Percentiles rank a stretch among this genome's conserved stretches.
phyloP scores from a whole-genome alignment of 768 basidiomycete species.

The Panellus pusillus region DNA sequence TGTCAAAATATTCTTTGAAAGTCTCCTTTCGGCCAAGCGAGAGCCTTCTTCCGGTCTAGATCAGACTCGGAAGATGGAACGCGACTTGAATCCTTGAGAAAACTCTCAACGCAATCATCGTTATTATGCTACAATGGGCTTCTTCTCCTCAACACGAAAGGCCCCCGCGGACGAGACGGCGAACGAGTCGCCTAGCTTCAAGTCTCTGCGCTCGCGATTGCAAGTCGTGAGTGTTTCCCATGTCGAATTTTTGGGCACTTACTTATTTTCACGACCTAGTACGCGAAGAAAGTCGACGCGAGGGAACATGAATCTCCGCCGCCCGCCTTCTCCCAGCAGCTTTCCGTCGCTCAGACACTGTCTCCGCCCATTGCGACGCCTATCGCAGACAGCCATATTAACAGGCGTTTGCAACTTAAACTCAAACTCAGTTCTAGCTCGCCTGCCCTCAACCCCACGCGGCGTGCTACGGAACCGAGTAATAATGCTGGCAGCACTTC shows the following conservation, averaged over 20 bases:
- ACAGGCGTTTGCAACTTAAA: constrained; percentile 19
- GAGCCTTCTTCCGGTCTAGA: no score
- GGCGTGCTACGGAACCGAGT: no score
- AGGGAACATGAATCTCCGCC: constrained; percentile 11
- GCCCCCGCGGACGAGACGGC: constrained; percentile 28
- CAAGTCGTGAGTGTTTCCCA: constrained; percentile 13
- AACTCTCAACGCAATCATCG: background rate
- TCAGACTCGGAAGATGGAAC: constrained; percentile 11
- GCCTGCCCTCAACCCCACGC: constrained; percentile 13
- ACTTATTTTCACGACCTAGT: background rate
- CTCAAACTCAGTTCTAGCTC: constrained; percentile 22
- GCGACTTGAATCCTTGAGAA: background rate
- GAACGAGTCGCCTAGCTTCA: constrained; percentile 8
- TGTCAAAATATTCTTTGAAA: no score
- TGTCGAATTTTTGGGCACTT: background rate
- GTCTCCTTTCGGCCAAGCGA: no score
- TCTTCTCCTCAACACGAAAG: constrained; percentile 50
- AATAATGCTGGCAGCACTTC: no score
- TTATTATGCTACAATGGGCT: constrained; percentile 51
- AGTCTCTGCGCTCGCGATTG: constrained; percentile 17
- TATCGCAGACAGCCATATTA: constrained; percentile 6
- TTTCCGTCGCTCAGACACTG: constrained; percentile 13
- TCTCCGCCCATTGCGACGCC: constrained; percentile 13
- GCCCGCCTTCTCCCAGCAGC: constrained; percentile 7
- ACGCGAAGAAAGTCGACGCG: constrained; percentile 16